Evolutionary conservation across 495 filamentous ascomycete genomes (phyloP), one percentile per base, ranked within the genome.

Genomic region (Tuber microsphaerosporum): DNA sequence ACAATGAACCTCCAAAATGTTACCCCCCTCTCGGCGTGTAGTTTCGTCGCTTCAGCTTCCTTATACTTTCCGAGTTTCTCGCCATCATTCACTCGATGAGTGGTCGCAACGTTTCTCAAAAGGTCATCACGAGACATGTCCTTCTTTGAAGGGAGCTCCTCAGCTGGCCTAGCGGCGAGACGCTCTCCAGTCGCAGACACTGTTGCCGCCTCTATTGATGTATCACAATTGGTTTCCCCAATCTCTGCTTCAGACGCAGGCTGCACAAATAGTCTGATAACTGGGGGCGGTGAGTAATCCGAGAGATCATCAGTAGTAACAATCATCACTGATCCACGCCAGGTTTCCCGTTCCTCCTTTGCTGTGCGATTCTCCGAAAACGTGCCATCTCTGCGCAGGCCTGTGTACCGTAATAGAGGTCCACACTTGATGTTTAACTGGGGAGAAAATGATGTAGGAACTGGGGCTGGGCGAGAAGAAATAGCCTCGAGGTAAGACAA

Each of bases 1-100:
- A 99, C 86, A 79, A 91, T 95, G 86, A 98, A 99, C 76, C 92
- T 87, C 95, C 95, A 98, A 86, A 98, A 99, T 2, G 96, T 99
- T 72, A 92, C 89, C 71, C 94, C 94, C 73, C 90, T 87, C 82
- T 96, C 94, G 10, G 89, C 88, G 81, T 97, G 93, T 10, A 99
- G 86, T 43, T 93, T 89, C 78, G 91, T 87, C n/a, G 91, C 95
- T 69, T 89, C 85, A 16, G 97, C 87, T 77, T 97, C 93, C 76
- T 89, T 90, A 76, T 91, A 92, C 81, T 91, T 89, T n/a, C 89
- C 89, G 9, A 88, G 84, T 71, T 89, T 90, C 84, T 97, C 93
- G 2, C 93, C 93, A 79, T 94, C 92, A 16, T 51, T 78, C 74
- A 69, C 42, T 26, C 39, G 43, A 69, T 20, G 68, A 17, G 45